Percentiles rank a stretch among this genome's conserved stretches.
Evolutionary conservation across 257 asterid species (phyloP).

Genomic region (Leonotis leonurus): DNA sequence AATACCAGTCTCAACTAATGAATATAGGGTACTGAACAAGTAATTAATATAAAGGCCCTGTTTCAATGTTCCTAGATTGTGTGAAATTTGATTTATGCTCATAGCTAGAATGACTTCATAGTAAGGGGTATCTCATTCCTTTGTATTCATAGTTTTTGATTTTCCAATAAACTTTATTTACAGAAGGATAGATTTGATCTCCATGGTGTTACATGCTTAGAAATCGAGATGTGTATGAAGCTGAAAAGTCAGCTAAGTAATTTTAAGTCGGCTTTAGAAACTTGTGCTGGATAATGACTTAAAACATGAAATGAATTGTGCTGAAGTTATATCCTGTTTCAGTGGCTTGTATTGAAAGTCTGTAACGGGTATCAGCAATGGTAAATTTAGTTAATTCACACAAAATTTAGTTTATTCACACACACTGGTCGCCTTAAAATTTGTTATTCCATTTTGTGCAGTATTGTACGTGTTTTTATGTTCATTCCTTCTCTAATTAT

Average conservation of each 20-base stretch:
- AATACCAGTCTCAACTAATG: too few species aligned
- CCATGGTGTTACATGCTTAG: too few species aligned
- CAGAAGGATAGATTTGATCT: too few species aligned
- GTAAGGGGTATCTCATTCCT: too few species aligned
- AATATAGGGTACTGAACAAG: not conserved
- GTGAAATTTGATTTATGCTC: too few species aligned
- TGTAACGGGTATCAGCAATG: not conserved
- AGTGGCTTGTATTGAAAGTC: not conserved
- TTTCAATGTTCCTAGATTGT: not conserved
- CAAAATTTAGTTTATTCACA: too few species aligned
- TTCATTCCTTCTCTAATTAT: slow-evolving; percentile 12
- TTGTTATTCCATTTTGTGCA: not conserved
- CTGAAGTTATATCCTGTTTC: not conserved
- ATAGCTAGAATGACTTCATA: too few species aligned
- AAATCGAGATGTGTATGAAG: not conserved
- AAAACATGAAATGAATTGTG: not conserved
- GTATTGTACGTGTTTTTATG: not conserved
- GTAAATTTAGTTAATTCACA: not conserved
- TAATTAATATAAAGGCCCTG: not conserved
- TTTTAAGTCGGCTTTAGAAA: not conserved
- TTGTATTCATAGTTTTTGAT: too few species aligned
- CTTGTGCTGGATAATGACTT: slow-evolving; percentile 8
- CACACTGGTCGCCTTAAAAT: not conserved
- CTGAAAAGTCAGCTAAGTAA: not conserved
- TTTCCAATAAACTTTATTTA: too few species aligned